Conservation (phyloP, 257 asterid species). For the Nicotiana sylvestris region DNA sequence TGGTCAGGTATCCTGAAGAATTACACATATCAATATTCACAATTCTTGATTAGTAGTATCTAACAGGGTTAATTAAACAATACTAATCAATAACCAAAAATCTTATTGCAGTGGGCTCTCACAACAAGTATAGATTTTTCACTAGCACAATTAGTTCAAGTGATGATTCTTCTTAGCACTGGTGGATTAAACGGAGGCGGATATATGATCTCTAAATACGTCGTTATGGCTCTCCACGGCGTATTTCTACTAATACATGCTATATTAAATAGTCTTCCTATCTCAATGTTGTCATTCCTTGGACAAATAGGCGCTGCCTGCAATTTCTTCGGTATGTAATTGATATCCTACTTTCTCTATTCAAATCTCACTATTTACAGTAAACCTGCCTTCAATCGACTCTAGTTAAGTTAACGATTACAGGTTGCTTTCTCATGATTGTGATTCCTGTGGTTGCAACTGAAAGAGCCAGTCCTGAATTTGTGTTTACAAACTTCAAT, state of each 20-base stretch:
- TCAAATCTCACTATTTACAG: not conserved
- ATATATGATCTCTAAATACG: slow-evolving; percentile 71
- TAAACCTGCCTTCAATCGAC: not conserved
- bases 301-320: slow-evolving; percentile 92
- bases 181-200: slow-evolving; percentile 92
- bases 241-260: slow-evolving; percentile 70
- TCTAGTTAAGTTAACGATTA: not conserved
- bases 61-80: not conserved
- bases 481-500: slow-evolving; percentile 82
- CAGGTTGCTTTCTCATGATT: slow-evolving; percentile 95
- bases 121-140: slow-evolving; percentile 85
- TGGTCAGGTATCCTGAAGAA: slow-evolving; percentile 75
- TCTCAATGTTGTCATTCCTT: slow-evolving; percentile 67
- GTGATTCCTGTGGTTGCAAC: slow-evolving; percentile 77
- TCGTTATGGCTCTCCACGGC: slow-evolving; percentile 64
- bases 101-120: slow-evolving; percentile 88
- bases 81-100: not conserved
- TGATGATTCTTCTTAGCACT: slow-evolving; percentile 81
- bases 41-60: not conserved
- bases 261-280: slow-evolving; percentile 72
- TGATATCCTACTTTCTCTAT: not conserved
- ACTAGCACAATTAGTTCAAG: slow-evolving; percentile 82
- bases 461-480: slow-evolving; percentile 66
- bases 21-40: not conserved
- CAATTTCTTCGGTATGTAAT: slow-evolving; percentile 63